Evolutionary conservation across 345 rosid species (phyloP), one percentile per base, ranked within the genome.

Genomic region (Gossypium rotundifolium): DNA sequence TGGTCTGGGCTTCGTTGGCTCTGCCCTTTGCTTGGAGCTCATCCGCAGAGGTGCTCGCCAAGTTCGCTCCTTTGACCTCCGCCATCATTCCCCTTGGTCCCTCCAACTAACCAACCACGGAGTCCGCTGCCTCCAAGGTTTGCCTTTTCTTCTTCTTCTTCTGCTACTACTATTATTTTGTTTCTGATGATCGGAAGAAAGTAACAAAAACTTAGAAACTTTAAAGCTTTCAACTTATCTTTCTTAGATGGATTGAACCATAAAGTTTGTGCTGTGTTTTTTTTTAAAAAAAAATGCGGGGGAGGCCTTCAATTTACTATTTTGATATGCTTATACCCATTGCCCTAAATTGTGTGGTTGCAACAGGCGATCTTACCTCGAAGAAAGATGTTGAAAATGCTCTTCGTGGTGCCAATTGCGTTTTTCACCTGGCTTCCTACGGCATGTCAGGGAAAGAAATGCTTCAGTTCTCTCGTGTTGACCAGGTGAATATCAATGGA

Each of bases 401-500:
- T 44, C 16, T 91, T 23, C 84, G 86, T 0, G 95, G 97, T 18
- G 91, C 85, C 0, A 82, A 89, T 75, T 94, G 97, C 77, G 97
- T 92, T 9, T 82, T 94, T 79, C 97, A 92, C 83, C 88, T 94
- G 20, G 95, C 97, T 79, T 94, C 98, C 1, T 90, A 33, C 76
- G 98, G 98, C 66, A 94, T 94, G 92, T 92, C 97, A 0, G 98
- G 98, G 49, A 94, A 92, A 79, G 97, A 94, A 82, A 89, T 94
- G 98, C 82, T 94, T 48, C 98, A 84, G 78, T 83, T 89, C 49
- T 90, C 94, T 14, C 93, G 93, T 9, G 91, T 89, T 11, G 97
- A 90, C 72, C 87, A 84, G 83, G 92, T 92, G 57, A 94, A 94
- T 74, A 89, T 94, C 17, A 85, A 81, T 68, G 98, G 98, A 46